Conservation (phyloP, 2,329 filamentous ascomycete species). For the Emydomyces testavorans region DNA sequence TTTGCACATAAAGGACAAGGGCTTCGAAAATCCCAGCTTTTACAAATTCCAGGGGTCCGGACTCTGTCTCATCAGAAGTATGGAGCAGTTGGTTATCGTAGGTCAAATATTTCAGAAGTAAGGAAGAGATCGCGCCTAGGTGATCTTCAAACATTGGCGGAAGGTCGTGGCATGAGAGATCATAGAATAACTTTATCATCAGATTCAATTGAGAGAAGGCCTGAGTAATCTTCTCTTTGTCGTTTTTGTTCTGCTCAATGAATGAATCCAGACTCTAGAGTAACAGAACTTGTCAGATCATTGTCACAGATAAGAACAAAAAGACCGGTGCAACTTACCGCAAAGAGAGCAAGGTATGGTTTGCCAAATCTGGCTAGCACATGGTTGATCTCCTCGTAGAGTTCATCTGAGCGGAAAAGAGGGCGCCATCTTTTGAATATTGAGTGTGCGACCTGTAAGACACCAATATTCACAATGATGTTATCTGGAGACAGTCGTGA, state of each 20-base stretch:
- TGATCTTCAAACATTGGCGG: constrained; percentile 91
- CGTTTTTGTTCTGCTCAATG: constrained; percentile 61
- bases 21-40: constrained; percentile 91
- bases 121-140: constrained; percentile 58
- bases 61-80: constrained; percentile 80
- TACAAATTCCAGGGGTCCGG: constrained; percentile 70
- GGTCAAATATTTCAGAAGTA: constrained; percentile 84
- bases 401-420: constrained; percentile 79
- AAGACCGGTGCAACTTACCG: constrained; percentile 40
- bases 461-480: constrained; percentile 77
- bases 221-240: constrained; percentile 61
- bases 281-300: constrained; percentile 6
- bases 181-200: constrained; percentile 83
- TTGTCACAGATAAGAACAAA: background rate
- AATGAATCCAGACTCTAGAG: constrained; percentile 39
- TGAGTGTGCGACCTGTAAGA: constrained; percentile 92
- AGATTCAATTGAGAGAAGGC: constrained; percentile 80
- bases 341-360: constrained; percentile 70
- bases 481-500: constrained; percentile 73
- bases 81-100: constrained; percentile 76
- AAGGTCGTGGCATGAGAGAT: constrained; percentile 93
- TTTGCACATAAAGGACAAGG: constrained; percentile 79
- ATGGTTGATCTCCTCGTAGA: constrained; percentile 94
- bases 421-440: constrained; percentile 96
- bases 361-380: constrained; percentile 74